Percentiles rank a stretch among this genome's conserved stretches.
phyloP scores from a whole-genome alignment of 1,139 yeast species.

The Cylindricascospora bacillispora region DNA sequence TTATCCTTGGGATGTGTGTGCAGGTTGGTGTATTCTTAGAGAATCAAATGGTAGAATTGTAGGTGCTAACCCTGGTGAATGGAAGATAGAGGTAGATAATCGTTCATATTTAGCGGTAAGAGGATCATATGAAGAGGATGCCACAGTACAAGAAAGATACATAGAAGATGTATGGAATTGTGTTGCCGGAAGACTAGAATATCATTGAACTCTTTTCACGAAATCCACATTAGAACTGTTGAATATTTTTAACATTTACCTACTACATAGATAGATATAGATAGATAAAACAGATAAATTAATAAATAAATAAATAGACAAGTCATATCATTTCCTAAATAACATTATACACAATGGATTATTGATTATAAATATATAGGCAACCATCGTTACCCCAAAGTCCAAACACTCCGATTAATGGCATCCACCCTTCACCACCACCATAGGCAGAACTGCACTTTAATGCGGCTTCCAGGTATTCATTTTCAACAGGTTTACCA shows the following conservation, averaged over 20 bases:
- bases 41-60: constrained; percentile 48
- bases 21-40: constrained; percentile 46
- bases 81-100: constrained; percentile 36
- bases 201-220: constrained; percentile 12
- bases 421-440: constrained; percentile 52
- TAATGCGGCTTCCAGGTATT: constrained; percentile 22
- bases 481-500: constrained; percentile 35
- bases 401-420: constrained; percentile 38
- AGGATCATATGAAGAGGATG: constrained; percentile 28
- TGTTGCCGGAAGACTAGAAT: constrained; percentile 33
- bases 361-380: constrained; percentile 30
- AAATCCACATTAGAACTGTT: neutral
- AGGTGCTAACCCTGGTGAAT: constrained; percentile 37
- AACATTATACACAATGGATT: constrained; percentile 3
- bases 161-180: constrained; percentile 38
- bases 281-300: neutral
- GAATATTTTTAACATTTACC: neutral
- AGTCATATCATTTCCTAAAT: constrained; percentile 3
- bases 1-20: constrained; percentile 54
- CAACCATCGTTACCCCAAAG: constrained; percentile 67
- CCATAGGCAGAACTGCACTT: constrained; percentile 25
- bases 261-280: neutral
- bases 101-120: constrained; percentile 43
- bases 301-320: constrained; percentile 2
- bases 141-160: constrained; percentile 31